phyloP scores from a whole-genome alignment of 257 asterid genomes.

The Solanum commersonii region DNA sequence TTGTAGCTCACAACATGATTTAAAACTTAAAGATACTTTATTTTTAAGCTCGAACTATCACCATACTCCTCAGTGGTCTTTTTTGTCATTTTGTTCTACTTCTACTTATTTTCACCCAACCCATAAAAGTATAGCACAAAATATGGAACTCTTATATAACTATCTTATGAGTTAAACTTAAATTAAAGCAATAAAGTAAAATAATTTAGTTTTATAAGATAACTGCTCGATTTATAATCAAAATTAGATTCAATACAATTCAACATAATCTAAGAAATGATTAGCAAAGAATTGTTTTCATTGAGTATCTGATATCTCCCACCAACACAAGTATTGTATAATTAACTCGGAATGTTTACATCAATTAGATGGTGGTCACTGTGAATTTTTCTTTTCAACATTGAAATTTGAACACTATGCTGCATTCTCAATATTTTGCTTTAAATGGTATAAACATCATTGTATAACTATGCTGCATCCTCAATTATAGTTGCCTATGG shows the following conservation, averaged over 20 bases:
- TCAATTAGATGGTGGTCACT: background rate
- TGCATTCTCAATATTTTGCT: background rate
- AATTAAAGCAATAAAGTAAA: background rate
- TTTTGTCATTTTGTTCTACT: constrained; percentile 11
- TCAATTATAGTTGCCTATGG: background rate
- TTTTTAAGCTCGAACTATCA: background rate
- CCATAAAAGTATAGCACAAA: constrained; percentile 7
- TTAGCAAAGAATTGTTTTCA: background rate
- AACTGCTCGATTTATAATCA: background rate
- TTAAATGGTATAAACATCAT: background rate
- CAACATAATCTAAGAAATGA: background rate
- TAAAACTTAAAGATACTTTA: background rate
- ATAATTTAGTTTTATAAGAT: background rate
- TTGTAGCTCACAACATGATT: background rate
- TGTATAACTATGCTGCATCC: too few species aligned
- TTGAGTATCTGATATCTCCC: background rate
- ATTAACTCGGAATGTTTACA: background rate
- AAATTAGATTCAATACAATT: background rate
- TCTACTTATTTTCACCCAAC: constrained; percentile 14
- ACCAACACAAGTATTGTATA: background rate
- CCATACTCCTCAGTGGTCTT: constrained; percentile 1
- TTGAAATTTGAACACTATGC: background rate
- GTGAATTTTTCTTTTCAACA: background rate
- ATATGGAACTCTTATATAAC: background rate
- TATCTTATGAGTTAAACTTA: background rate